phyloP scores from a whole-genome alignment of 129 eudicot species.

The Lactuca sativa region DNA sequence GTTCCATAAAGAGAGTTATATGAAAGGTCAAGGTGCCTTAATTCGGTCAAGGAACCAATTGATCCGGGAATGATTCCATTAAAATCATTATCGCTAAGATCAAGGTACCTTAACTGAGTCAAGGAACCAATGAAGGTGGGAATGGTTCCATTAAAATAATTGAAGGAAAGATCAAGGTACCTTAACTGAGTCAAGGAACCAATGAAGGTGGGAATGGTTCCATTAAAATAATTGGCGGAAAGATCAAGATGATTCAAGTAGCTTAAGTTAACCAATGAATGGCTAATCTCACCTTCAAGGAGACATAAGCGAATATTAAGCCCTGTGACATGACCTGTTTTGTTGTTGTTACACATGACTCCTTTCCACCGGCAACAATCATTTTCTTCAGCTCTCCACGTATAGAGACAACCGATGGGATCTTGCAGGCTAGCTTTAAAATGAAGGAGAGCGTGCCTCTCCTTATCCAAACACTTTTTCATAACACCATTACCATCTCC shows the following conservation, averaged over 20 bases:
- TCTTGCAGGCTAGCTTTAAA: neutral
- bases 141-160: too few species aligned
- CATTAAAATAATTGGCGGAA: neutral
- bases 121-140: too few species aligned
- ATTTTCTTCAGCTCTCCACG: neutral
- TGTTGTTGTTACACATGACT: neutral
- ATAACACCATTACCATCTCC: too few species aligned
- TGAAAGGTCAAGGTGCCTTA: too few species aligned
- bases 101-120: neutral
- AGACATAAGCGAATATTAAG: neutral
- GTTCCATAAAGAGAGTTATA: too few species aligned
- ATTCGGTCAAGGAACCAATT: neutral
- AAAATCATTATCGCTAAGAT: neutral
- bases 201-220: too few species aligned
- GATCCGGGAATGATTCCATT: neutral
- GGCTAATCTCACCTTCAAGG: neutral
- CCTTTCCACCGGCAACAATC: neutral
- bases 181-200: too few species aligned
- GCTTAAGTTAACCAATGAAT: constrained; percentile 7
- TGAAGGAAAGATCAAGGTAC: too few species aligned
- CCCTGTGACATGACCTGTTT: neutral
- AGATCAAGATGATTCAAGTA: neutral
- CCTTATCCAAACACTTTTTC: neutral
- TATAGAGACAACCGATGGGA: neutral
- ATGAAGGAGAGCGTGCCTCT: too few species aligned